Conservation (phyloP, 495 filamentous ascomycete species). For the Penicillium maclennaniae region DNA sequence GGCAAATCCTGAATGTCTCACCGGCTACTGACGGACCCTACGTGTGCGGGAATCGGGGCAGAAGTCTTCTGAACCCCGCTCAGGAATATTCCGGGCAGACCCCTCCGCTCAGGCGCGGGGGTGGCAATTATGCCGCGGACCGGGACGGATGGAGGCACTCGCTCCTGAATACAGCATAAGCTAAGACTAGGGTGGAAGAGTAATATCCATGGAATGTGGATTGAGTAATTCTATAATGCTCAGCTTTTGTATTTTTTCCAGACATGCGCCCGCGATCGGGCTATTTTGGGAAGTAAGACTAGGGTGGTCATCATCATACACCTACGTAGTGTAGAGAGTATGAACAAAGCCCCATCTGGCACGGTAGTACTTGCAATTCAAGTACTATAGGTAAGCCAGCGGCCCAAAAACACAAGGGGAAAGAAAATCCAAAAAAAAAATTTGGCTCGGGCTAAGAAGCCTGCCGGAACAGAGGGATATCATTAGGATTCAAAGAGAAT, state of each 20-base stretch:
- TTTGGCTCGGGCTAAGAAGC: slow-evolving; percentile 11
- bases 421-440: slow-evolving; percentile 7
- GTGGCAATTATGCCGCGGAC: slow-evolving; percentile 1
- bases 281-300: slow-evolving; percentile 5
- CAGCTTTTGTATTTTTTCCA: slow-evolving; percentile 20
- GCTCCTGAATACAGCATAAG: neutral
- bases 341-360: neutral
- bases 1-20: neutral
- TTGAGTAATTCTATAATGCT: slow-evolving; percentile 22
- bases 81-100: slow-evolving; percentile 13
- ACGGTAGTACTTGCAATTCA: neutral
- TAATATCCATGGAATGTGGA: neutral
- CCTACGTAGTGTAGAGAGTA: neutral
- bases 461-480: slow-evolving; percentile 33
- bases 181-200: neutral
- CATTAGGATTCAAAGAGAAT: slow-evolving; percentile 28
- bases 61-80: slow-evolving; percentile 12
- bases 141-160: neutral
- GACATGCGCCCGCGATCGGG: slow-evolving; percentile 1
- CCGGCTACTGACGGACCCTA: slow-evolving; percentile 21
- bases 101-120: slow-evolving; percentile 6
- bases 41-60: slow-evolving; percentile 8
- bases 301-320: neutral
- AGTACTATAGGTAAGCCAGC: neutral
- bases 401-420: neutral